Evolutionary conservation across 2,329 filamentous ascomycete genomes (phyloP).

Genomic region (Helotiales sp.): DNA sequence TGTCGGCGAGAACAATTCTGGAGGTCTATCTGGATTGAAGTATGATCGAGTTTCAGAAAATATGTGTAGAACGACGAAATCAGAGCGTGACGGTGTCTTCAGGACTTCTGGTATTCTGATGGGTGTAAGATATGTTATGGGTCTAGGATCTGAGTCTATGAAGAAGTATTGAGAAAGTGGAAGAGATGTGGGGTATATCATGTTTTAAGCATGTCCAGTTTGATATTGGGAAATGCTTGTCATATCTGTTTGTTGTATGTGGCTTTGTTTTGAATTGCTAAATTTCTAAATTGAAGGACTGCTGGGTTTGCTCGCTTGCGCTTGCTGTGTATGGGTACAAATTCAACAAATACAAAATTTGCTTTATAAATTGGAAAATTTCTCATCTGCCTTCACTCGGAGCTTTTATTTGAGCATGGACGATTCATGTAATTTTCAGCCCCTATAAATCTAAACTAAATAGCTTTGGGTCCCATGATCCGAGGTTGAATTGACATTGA

Average conservation of each 20-base stretch:
- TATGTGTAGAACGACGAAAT: constrained; percentile 6
- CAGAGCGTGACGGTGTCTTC: constrained; percentile 26
- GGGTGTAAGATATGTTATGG: constrained; percentile 31
- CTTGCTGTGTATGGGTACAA: not conserved
- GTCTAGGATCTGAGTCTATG: constrained; percentile 8
- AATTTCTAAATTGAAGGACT: too few species aligned
- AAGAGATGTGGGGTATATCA: not conserved
- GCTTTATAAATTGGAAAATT: not conserved
- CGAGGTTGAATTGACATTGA: too few species aligned
- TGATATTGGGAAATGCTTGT: not conserved
- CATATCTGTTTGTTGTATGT: not conserved
- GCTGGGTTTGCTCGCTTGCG: not conserved
- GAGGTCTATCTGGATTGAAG: constrained; percentile 9
- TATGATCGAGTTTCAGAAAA: not conserved
- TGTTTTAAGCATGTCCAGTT: not conserved
- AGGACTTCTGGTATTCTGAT: constrained; percentile 25
- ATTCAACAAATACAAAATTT: not conserved
- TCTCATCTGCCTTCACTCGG: not conserved
- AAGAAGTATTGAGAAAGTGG: not conserved
- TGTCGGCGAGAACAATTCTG: constrained; percentile 6
- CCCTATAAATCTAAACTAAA: too few species aligned
- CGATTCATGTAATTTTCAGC: too few species aligned
- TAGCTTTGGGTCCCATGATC: too few species aligned
- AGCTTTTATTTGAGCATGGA: not conserved
- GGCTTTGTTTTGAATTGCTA: not conserved